Conservation (phyloP, 805 yeast species). For the Saturnispora diversa region DNA sequence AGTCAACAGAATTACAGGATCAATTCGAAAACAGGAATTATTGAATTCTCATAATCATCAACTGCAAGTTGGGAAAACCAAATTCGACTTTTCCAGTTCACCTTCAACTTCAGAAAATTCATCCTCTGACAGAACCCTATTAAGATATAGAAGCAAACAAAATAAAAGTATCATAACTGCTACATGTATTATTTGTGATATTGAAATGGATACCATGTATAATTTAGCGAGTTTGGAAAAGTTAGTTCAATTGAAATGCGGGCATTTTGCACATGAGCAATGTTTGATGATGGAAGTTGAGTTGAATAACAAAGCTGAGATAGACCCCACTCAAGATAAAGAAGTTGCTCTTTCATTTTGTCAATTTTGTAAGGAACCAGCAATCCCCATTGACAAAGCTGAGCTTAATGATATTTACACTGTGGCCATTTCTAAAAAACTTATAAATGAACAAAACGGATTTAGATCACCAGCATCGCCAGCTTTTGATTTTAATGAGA, state of each 20-base stretch:
- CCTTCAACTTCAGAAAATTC: background rate
- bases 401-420: slow-evolving; percentile 19
- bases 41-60: no score
- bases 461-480: slow-evolving; percentile 2
- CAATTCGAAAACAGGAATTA: no score
- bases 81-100: no score
- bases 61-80: no score
- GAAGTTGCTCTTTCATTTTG: slow-evolving; percentile 23
- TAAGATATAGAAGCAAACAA: background rate
- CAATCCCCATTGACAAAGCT: slow-evolving; percentile 20
- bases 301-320: slow-evolving; percentile 11
- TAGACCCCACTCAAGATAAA: slow-evolving; percentile 5
- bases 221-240: slow-evolving; percentile 35
- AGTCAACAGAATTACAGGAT: no score
- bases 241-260: slow-evolving; percentile 43
- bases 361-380: slow-evolving; percentile 18
- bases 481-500: background rate
- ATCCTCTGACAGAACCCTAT: no score
- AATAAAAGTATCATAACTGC: slow-evolving; percentile 12
- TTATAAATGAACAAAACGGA: background rate
- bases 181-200: slow-evolving; percentile 37
- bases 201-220: slow-evolving; percentile 37
- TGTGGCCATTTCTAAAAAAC: slow-evolving; percentile 8
- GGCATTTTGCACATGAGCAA: slow-evolving; percentile 50
- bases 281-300: slow-evolving; percentile 41